Evolutionary conservation across 2,329 filamentous ascomycete species (phyloP).

Genomic region (Cordyceps militaris): DNA sequence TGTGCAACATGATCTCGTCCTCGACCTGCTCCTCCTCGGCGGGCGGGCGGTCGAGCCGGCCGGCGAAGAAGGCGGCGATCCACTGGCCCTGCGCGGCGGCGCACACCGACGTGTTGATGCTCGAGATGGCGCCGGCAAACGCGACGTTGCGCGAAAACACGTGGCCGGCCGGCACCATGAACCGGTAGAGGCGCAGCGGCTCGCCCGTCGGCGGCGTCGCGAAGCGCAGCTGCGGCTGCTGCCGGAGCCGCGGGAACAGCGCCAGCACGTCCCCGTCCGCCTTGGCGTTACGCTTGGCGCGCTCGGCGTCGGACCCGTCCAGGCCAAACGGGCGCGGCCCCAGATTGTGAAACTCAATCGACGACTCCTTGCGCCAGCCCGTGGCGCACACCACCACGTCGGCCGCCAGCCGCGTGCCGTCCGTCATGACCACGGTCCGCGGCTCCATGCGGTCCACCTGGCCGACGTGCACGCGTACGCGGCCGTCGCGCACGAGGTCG

Average conservation of each 20-base stretch:
- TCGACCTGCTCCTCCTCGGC: conserved; percentile 30
- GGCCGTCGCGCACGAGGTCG: conserved; percentile 41
- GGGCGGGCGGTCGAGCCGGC: conserved; percentile 33
- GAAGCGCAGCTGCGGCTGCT: conserved; percentile 17
- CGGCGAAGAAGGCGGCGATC: conserved; percentile 51
- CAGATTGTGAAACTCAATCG: conserved; percentile 33
- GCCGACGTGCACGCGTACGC: conserved; percentile 39
- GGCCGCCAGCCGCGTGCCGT: conserved; percentile 31
- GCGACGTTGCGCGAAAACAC: conserved; percentile 24
- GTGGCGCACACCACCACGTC: conserved; percentile 45
- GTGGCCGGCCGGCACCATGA: conserved; percentile 20
- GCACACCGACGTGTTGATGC: conserved; percentile 27
- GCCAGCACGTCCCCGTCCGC: conserved; percentile 17
- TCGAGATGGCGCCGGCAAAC: conserved; percentile 26
- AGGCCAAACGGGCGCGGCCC: neutral
- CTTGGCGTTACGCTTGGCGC: conserved; percentile 1
- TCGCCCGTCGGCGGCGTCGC: conserved; percentile 17
- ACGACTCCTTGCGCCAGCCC: conserved; percentile 41
- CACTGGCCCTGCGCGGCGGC: conserved; percentile 39
- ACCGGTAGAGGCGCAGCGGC: conserved; percentile 21
- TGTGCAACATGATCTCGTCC: conserved; percentile 41
- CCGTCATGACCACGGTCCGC: conserved; percentile 34
- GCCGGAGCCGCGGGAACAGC: conserved; percentile 18
- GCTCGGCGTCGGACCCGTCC: neutral
- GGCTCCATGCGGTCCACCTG: conserved; percentile 36